Conservation (phyloP, 2,329 filamentous ascomycete genomes). For the Sphaerostilbella broomeana region DNA sequence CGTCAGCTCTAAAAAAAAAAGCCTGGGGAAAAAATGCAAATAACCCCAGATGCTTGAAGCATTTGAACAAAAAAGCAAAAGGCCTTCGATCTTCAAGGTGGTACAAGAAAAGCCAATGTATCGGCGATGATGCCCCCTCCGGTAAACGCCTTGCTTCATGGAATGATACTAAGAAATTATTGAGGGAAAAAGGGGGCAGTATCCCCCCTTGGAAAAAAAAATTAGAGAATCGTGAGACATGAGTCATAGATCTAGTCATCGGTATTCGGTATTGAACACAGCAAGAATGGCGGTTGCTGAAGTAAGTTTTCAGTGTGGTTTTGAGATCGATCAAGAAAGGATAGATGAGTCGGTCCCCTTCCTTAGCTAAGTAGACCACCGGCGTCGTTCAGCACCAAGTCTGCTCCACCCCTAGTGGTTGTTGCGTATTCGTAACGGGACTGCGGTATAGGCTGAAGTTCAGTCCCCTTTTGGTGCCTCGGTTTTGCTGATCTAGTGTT, state of each 20-base stretch:
- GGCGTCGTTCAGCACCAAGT: slow-evolving; percentile 32
- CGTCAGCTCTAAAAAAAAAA: no score
- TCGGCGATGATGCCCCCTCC: no score
- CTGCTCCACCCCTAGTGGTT: slow-evolving; percentile 24
- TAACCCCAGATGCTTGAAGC: no score
- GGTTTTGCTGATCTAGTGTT: slow-evolving; percentile 27
- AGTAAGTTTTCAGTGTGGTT: not conserved
- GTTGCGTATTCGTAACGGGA: slow-evolving; percentile 30
- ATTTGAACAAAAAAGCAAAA: no score
- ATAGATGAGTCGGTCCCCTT: no score
- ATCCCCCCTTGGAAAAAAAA: not conserved
- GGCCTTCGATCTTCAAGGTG: no score
- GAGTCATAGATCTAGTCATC: no score
- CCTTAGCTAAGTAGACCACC: slow-evolving; percentile 34
- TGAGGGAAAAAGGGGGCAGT: not conserved
- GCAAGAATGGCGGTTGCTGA: slow-evolving; percentile 4
- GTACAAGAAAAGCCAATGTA: no score
- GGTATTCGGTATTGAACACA: no score
- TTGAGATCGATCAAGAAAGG: not conserved
- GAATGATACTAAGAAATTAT: not conserved
- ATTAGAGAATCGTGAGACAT: slow-evolving; percentile 8
- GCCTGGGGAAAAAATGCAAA: no score
- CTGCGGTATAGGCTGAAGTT: slow-evolving; percentile 42
- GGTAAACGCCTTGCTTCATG: slow-evolving; percentile 1
- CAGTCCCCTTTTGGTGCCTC: slow-evolving; percentile 34